Evolutionary conservation across 2,329 filamentous ascomycete genomes (phyloP).

Genomic region (Neonectria neomacrospora): DNA sequence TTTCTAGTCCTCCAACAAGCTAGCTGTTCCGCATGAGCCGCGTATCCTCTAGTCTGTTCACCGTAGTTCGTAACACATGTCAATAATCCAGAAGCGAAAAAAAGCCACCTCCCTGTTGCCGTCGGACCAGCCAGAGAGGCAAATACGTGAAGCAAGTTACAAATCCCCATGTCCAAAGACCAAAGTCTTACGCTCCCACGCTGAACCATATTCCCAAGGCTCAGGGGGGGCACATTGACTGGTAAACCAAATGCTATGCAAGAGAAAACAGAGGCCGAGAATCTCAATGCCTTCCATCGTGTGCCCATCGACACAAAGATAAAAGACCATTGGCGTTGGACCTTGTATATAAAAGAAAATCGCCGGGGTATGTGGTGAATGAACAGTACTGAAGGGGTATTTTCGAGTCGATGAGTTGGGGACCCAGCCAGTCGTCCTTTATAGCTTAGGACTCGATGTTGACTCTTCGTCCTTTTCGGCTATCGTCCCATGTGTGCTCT

Average conservation of each 20-base stretch:
- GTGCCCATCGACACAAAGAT: not conserved
- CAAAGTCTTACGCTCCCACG: not conserved
- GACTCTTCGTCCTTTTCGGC: constrained; percentile 31
- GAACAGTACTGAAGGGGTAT: not conserved
- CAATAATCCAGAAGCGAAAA: constrained; percentile 15
- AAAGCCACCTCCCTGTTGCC: constrained; percentile 3
- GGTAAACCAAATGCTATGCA: constrained; percentile 17
- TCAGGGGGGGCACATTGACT: not conserved
- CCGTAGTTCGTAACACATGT: constrained; percentile 22
- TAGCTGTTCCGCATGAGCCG: constrained; percentile 4
- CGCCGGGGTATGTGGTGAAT: not conserved
- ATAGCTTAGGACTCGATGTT: constrained; percentile 21
- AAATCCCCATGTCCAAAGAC: constrained; percentile 18
- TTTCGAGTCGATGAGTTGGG: not conserved
- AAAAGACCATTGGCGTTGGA: not conserved
- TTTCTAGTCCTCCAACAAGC: constrained; percentile 9
- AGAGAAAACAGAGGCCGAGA: constrained; percentile 3
- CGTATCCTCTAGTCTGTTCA: constrained; percentile 12
- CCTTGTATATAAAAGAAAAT: not conserved
- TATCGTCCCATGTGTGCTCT: constrained; percentile 18
- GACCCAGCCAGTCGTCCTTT: not conserved
- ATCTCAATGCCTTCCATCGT: not conserved
- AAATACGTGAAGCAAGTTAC: constrained; percentile 13
- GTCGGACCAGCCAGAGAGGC: constrained; percentile 14
- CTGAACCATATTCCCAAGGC: not conserved